Conservation (phyloP, 139 green algal genomes). For the Chlorella vulgaris region DNA sequence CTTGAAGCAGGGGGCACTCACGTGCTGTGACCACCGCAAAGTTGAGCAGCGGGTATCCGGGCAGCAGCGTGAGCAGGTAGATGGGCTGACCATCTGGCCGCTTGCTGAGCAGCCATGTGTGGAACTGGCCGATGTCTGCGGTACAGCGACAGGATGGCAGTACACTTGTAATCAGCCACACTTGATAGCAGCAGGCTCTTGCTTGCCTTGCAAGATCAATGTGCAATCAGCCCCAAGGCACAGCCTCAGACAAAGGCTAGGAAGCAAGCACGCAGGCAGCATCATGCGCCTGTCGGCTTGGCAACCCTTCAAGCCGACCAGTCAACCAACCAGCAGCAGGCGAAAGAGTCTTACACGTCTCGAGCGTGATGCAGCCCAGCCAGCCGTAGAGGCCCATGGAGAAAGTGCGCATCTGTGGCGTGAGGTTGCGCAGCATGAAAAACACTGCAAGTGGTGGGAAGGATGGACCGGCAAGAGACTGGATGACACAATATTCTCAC, state of each 20-base stretch:
- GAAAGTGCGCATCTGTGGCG: constrained; percentile 67
- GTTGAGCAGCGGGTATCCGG: constrained; percentile 91
- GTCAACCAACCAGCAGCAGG: neutral
- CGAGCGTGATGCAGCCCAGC: constrained; percentile 97
- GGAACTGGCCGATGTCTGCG: constrained; percentile 84
- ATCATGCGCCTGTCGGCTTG: too few species aligned
- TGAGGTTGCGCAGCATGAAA: constrained; percentile 89
- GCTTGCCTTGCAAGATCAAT: too few species aligned
- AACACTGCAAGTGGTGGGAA: constrained; percentile 43
- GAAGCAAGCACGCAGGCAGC: too few species aligned
- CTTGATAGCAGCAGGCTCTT: neutral
- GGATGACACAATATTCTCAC: too few species aligned
- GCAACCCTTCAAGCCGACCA: too few species aligned
- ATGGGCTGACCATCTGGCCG: constrained; percentile 90
- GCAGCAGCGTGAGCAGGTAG: constrained; percentile 81
- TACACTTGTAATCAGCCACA: neutral
- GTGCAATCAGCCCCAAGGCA: too few species aligned
- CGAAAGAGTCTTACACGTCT: constrained; percentile 72
- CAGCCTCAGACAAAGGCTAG: too few species aligned
- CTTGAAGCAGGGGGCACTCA: too few species aligned
- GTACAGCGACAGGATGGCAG: neutral
- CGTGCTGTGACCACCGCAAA: constrained; percentile 80
- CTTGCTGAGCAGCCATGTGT: constrained; percentile 89
- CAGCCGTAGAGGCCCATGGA: constrained; percentile 85
- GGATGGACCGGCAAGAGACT: too few species aligned